phyloP scores from a whole-genome alignment of 1,284 basidiomycete species.

The Ganoderma multipileum region DNA sequence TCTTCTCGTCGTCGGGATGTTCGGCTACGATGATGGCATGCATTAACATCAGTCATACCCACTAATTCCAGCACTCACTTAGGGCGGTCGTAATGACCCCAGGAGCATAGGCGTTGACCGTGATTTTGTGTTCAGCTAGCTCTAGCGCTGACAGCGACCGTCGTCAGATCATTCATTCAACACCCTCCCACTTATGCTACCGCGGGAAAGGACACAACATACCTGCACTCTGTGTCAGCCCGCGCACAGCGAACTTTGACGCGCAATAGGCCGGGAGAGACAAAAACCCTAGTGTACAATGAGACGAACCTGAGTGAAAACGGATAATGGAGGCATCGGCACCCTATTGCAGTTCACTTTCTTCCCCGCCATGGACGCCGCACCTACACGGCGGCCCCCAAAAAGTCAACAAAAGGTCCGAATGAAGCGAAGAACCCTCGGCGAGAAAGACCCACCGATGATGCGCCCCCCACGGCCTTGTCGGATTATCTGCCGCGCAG shows the following conservation, averaged over 20 bases:
- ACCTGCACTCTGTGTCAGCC: slow-evolving; percentile 41
- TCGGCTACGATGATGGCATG: slow-evolving; percentile 14
- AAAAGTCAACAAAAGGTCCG: not conserved
- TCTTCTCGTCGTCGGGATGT: slow-evolving; percentile 32
- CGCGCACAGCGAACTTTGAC: slow-evolving; percentile 44
- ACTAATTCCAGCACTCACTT: slow-evolving; percentile 23
- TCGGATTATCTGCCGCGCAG: slow-evolving; percentile 34
- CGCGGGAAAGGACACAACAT: not conserved
- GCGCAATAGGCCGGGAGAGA: slow-evolving; percentile 31
- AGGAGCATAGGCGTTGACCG: slow-evolving; percentile 39
- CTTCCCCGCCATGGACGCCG: slow-evolving; percentile 32
- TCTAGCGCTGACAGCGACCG: slow-evolving; percentile 29
- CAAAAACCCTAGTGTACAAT: slow-evolving; percentile 20
- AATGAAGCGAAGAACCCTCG: not conserved
- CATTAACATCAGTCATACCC: not conserved
- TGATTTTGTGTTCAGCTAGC: slow-evolving; percentile 32
- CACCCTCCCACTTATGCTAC: too few species aligned
- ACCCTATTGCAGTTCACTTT: slow-evolving; percentile 16
- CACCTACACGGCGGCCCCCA: slow-evolving; percentile 21
- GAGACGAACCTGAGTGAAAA: not conserved
- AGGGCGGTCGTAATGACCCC: slow-evolving; percentile 35
- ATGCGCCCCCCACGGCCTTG: slow-evolving; percentile 43
- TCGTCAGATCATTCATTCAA: not conserved
- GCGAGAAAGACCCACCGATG: slow-evolving; percentile 32
- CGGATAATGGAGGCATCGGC: not conserved